phyloP scores from a whole-genome alignment of 306 rosid species.

The Malus domestica region DNA sequence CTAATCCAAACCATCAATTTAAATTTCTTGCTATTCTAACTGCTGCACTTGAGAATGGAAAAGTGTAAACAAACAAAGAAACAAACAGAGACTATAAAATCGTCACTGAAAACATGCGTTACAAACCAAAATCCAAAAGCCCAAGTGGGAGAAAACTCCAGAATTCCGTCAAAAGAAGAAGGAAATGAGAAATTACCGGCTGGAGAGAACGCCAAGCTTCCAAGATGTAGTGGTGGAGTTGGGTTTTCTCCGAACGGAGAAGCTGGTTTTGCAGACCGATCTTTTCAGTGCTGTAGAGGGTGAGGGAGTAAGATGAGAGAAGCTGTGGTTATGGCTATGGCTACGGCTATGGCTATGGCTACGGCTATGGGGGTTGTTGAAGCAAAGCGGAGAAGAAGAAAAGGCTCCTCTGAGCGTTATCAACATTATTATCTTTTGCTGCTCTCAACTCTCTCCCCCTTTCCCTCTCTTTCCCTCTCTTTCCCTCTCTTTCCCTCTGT shows the following conservation, averaged over 20 bases:
- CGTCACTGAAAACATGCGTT: not conserved
- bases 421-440: conserved; percentile 51
- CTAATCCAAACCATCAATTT: not conserved
- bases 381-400: conserved; percentile 39
- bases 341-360: not conserved
- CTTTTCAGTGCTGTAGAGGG: conserved; percentile 18
- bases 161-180: not conserved
- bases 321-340: not conserved
- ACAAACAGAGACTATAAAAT: not conserved
- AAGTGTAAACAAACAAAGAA: not conserved
- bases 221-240: conserved; percentile 16
- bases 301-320: conserved; percentile 23
- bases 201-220: conserved; percentile 39
- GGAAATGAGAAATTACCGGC: conserved; percentile 34
- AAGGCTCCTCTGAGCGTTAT: conserved; percentile 56
- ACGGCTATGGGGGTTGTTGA: conserved; percentile 3
- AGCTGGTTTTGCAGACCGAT: conserved; percentile 38
- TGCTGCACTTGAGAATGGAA: not conserved
- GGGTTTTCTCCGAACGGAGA: conserved; percentile 36
- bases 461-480: not conserved
- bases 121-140: not conserved
- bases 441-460: not conserved
- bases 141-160: not conserved
- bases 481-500: not conserved
- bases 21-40: not conserved